Conservation (phyloP, 2,329 filamentous ascomycete species). For the Fusarium cyanostomum region DNA sequence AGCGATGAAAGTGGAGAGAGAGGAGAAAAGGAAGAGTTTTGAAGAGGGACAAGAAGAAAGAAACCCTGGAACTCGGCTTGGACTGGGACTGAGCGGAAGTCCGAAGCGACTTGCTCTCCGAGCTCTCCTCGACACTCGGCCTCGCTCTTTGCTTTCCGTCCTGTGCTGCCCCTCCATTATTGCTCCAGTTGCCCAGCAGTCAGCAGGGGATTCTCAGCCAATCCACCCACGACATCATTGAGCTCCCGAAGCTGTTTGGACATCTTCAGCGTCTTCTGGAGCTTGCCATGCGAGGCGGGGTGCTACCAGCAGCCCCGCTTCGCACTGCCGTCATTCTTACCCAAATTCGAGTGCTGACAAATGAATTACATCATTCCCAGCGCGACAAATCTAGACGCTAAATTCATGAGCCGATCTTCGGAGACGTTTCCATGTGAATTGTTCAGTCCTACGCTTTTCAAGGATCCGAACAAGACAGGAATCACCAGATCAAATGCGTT, state of each 20-base stretch:
- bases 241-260: slow-evolving; percentile 31
- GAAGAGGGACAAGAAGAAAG: slow-evolving; percentile 15
- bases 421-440: slow-evolving; percentile 10
- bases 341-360: slow-evolving; percentile 34
- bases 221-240: slow-evolving; percentile 14
- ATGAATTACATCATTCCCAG: slow-evolving; percentile 42
- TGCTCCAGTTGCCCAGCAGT: background rate
- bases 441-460: background rate
- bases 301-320: slow-evolving; percentile 31
- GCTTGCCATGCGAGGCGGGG: slow-evolving; percentile 28
- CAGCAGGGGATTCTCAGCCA: slow-evolving; percentile 16
- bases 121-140: slow-evolving; percentile 17
- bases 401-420: slow-evolving; percentile 30
- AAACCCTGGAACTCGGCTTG: background rate
- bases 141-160: background rate
- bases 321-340: slow-evolving; percentile 39
- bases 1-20: slow-evolving; percentile 39
- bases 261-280: slow-evolving; percentile 17
- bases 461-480: background rate
- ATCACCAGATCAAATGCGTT: background rate
- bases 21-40: slow-evolving; percentile 35
- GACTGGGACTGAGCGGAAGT: slow-evolving; percentile 28
- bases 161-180: slow-evolving; percentile 5
- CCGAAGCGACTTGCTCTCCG: slow-evolving; percentile 32
- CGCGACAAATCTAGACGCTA: background rate